Base-by-base conservation (phyloP, 306 rosid species). In the Rosa persica region DNA sequence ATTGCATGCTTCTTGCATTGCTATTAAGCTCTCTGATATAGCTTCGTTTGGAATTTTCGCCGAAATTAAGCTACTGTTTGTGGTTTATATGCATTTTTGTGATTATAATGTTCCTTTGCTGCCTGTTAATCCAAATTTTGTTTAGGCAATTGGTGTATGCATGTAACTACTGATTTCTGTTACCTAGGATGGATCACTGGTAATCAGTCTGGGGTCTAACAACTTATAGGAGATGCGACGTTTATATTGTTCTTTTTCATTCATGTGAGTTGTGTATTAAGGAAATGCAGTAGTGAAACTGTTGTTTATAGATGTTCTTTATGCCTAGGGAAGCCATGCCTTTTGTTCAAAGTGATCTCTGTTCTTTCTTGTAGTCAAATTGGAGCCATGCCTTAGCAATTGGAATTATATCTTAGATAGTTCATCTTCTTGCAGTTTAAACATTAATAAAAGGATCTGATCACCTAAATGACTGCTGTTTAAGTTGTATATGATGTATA, bases 1-100 rank as follows among this genome's bases (percentile, higher is more conserved):
- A 48, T 81, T 51, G 36, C 71, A 55, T 71, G 27, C 80, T 43
- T 40, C 10, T 49, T 75, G 13, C 69, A 66, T 25, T 25, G 13
- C 23, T 16, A 46, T n/a, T n/a, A 22, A 12, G 49, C 12, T 67
- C 67, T 39, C 17, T 19, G 10, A 12, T 73, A 8, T 51, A 30
- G 20, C 13, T 72, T 22, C 1, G 15, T n/a, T 64, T 38, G 66
- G n/a, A 65, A 2, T 34, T 65, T 68, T 19, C 8, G 9, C 68
- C 3, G 51, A 64, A 8, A 34, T 57, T 34, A 1, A 49, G 17
- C 11, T n/a, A 13, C 68, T 77, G 16, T 36, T n/a, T 76, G 69
- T 15, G 27, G 10, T 73, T 51, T 36, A 19, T 34, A 54, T 27
- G 19, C 7, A 49, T 22, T 19, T 36, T 20, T 54, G n/a, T 62